These are phyloP conservation scores for Purpureocillium lavendulum DNA, from an alignment of 2,329 filamentous ascomycete genomes.

Conservation along the genomic window DNA sequence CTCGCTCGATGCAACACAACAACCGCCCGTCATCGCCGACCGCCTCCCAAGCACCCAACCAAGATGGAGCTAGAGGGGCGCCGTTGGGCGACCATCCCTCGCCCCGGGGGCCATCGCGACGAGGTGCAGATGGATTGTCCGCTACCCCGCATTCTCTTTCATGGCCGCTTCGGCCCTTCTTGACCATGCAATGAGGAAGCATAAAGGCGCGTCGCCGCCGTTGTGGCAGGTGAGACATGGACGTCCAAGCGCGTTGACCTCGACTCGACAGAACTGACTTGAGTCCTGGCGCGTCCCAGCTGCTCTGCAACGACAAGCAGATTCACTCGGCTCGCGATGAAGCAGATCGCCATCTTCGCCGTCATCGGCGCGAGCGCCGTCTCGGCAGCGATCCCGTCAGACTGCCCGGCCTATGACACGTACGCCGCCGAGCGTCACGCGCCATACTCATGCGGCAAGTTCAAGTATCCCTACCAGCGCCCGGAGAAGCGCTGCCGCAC, in stretches of 20 bases:
- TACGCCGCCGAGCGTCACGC: slow-evolving; percentile 39
- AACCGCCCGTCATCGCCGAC: no score
- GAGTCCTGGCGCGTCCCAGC: background rate
- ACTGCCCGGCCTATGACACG: slow-evolving; percentile 25
- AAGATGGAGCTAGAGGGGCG: background rate
- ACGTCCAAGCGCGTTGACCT: no score
- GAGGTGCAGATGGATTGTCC: no score
- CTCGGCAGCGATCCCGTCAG: slow-evolving; percentile 12
- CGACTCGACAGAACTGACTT: no score
- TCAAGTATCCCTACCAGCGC: slow-evolving; percentile 72
- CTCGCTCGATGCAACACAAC: background rate
- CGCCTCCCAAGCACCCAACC: background rate
- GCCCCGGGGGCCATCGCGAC: no score
- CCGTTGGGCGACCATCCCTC: background rate
- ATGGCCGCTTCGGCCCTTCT: background rate
- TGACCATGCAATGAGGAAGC: background rate
- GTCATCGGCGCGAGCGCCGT: slow-evolving; percentile 21
- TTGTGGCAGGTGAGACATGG: no score
- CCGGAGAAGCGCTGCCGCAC: slow-evolving; percentile 71
- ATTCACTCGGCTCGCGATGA: background rate
- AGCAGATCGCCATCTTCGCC: slow-evolving; percentile 10
- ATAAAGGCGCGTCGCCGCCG: no score
- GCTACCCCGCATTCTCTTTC: slow-evolving; percentile 2
- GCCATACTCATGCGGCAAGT: slow-evolving; percentile 68
- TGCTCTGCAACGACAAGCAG: background rate